phyloP scores from a whole-genome alignment of 441 rosid genomes.

The Codiaeum variegatum region DNA sequence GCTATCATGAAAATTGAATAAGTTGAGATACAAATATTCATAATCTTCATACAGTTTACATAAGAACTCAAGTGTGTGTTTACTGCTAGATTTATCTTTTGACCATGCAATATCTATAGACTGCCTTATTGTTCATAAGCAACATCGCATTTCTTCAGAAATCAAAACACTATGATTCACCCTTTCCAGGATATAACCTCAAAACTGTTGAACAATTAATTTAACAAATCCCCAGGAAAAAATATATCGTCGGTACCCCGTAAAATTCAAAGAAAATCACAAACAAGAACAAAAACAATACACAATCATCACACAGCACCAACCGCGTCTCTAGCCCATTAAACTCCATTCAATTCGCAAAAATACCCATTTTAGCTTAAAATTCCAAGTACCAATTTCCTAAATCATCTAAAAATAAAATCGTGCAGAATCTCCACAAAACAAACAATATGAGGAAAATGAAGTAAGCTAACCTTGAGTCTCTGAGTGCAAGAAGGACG shows the following conservation, averaged over 20 bases:
- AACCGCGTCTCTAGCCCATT: neutral
- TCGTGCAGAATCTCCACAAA: neutral
- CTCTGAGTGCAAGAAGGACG: constrained; percentile 20
- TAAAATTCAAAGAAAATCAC: neutral
- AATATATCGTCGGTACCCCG: neutral
- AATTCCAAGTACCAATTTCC: constrained; percentile 7
- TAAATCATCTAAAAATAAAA: constrained; percentile 10
- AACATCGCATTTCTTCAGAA: neutral
- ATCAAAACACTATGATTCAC: neutral
- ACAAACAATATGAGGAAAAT: too few species aligned
- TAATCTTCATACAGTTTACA: neutral
- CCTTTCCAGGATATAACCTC: neutral
- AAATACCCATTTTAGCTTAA: neutral
- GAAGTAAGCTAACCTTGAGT: constrained; percentile 27
- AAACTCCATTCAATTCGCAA: neutral
- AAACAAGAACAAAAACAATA: constrained; percentile 1
- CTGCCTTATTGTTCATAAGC: neutral
- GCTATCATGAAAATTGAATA: neutral
- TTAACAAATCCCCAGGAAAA: neutral
- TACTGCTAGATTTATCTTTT: neutral
- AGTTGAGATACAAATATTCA: neutral
- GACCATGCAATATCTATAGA: neutral
- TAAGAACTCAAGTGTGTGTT: neutral
- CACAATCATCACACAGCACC: neutral
- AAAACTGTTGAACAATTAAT: neutral